phyloP scores from a whole-genome alignment of 306 rosid genomes.

The Trichosanthes truncata region DNA sequence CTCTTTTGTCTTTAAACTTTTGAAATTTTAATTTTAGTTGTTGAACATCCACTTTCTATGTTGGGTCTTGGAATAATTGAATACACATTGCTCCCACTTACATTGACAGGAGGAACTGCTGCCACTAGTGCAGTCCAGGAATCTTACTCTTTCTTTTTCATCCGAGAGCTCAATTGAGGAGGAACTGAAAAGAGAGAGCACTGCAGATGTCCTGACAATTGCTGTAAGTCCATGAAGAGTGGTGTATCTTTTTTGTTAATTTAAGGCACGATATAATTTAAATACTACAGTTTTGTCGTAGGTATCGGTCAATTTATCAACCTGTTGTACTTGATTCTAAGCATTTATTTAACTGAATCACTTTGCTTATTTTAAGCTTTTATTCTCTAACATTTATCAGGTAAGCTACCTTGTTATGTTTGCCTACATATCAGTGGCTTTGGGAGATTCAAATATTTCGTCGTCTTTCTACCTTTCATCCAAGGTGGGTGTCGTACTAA shows the following conservation, averaged over 20 bases:
- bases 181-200: slow-evolving; percentile 92
- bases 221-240: slow-evolving; percentile 35
- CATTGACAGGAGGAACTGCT: slow-evolving; percentile 76
- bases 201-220: slow-evolving; percentile 88
- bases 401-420: slow-evolving; percentile 96
- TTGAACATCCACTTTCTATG: not conserved
- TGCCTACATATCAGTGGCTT: slow-evolving; percentile 73
- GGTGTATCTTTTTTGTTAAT: not conserved
- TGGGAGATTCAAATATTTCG: slow-evolving; percentile 60
- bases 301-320: not conserved
- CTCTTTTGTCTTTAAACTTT: not conserved
- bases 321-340: slow-evolving; percentile 2
- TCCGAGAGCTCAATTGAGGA: slow-evolving; percentile 91
- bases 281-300: not conserved
- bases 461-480: slow-evolving; percentile 77
- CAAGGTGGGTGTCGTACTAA: slow-evolving; percentile 40
- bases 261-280: not conserved
- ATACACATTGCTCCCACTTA: slow-evolving; percentile 7
- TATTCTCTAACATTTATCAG: slow-evolving; percentile 36
- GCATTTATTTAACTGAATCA: not conserved
- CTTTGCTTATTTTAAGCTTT: not conserved
- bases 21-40: not conserved
- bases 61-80: not conserved
- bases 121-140: slow-evolving; percentile 65
- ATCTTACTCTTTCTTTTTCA: slow-evolving; percentile 85